Evolutionary conservation across 441 rosid species (phyloP), one percentile per base, ranked within the genome.

Genomic region (Bruguiera hainesii): DNA sequence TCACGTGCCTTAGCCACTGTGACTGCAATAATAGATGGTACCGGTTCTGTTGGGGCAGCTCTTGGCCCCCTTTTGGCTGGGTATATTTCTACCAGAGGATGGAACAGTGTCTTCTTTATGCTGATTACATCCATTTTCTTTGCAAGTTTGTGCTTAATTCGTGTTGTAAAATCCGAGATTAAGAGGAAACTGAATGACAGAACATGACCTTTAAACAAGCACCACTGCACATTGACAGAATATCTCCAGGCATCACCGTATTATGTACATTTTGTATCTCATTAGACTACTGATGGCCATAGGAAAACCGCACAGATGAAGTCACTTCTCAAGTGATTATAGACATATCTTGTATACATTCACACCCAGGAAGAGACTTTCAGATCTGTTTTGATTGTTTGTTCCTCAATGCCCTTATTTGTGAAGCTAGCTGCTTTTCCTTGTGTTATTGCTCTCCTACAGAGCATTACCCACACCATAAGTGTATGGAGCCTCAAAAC

Each of bases 31-130:
- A 91, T 89, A 63, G 98, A 93, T 59, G 96, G 98, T 71, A 93
- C 98, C 61, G 98, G 97, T 29, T 93, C 98, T 19, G 88, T 86
- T 59, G 98, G 97, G 42, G 97, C 93, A 6, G 97, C 97, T 56
- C 73, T 90, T 8, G 96, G 97, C 59, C 98, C 97, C 1, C 69
- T 88, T 66, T 78, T 87, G 53, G 98, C 90, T 63, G 98, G 98
- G 37, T 92, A 87, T 74, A 72, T 92, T 33, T 90, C 97, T 2
- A 82, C 86, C 10, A 74, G 79, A 71, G 97, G 97, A 46, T 90
- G 98, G 97, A 88, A 91, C 73, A 75, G 85, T 73, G 98, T 93
- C 3, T 93, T 93, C 23, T 59, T 78, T 15, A 91, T 91, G 97
- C 97, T 93, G 61, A 84, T 87, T 66, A 60, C 71, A 62, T 78